Evolutionary conservation across 31 red algal species (phyloP).

Genomic region (Asparagopsis taxiformis): DNA sequence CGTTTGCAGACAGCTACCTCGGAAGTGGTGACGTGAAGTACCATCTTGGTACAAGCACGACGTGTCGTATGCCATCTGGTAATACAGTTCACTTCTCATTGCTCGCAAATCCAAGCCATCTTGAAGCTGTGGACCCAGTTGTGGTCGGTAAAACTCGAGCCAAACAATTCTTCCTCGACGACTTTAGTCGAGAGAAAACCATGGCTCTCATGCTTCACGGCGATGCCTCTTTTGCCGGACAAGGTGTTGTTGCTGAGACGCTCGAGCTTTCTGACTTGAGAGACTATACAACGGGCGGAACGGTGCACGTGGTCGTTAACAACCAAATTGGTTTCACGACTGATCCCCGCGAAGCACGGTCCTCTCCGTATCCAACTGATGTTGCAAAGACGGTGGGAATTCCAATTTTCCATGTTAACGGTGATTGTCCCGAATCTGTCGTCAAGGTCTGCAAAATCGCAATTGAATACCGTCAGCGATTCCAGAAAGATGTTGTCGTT

Average conservation of each 20-base stretch:
- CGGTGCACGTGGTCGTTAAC: constrained; percentile 98
- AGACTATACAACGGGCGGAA: constrained; percentile 93
- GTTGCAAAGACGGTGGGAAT: constrained; percentile 96
- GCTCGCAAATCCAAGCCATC: constrained; percentile 96
- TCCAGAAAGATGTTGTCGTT: constrained; percentile 94
- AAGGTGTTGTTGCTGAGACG: constrained; percentile 97
- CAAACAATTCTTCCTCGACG: constrained; percentile 95
- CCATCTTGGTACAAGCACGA: constrained; percentile 89
- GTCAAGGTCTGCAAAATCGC: constrained; percentile 88
- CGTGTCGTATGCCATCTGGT: constrained; percentile 69
- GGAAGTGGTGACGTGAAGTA: constrained; percentile 99
- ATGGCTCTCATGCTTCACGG: constrained; percentile 96
- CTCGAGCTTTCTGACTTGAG: constrained; percentile 90
- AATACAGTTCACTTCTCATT: constrained; percentile 86
- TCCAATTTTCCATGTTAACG: constrained; percentile 99
- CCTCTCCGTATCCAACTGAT: constrained; percentile 97
- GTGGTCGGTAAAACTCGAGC: constrained; percentile 96
- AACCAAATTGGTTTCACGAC: constrained; percentile 99
- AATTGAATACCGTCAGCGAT: constrained; percentile 96
- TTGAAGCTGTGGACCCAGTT: constrained; percentile 98
- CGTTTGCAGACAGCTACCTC: constrained; percentile 80
- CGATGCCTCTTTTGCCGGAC: constrained; percentile 99
- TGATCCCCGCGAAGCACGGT: constrained; percentile 84
- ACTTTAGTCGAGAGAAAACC: constrained; percentile 80
- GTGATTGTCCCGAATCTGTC: constrained; percentile 87